phyloP scores from a whole-genome alignment of 768 basidiomycete genomes.

The Boletus insuetus region DNA sequence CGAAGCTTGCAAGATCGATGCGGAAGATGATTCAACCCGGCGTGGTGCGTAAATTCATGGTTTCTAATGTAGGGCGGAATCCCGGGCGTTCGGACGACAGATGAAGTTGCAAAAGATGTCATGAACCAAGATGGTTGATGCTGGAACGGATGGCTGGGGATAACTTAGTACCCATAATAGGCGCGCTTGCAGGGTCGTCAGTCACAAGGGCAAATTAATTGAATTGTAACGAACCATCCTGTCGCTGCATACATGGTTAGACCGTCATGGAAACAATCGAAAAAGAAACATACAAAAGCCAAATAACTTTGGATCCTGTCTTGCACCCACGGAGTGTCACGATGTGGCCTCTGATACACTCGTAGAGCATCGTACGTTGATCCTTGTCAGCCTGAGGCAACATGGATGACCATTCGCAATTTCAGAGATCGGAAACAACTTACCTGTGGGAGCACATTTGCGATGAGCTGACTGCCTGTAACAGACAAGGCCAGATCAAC shows the following conservation, averaged over 20 bases:
- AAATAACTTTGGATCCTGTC: slow-evolving; percentile 89
- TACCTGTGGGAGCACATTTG: slow-evolving; percentile 75
- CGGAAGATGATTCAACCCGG: slow-evolving; percentile 26
- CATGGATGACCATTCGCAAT: slow-evolving; percentile 7
- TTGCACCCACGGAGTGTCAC: slow-evolving; percentile 89
- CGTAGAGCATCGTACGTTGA: slow-evolving; percentile 76
- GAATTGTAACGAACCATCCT: slow-evolving; percentile 45
- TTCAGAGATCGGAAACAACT: slow-evolving; percentile 15
- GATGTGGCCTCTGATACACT: slow-evolving; percentile 84
- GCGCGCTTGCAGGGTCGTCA: slow-evolving; percentile 44
- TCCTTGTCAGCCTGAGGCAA: slow-evolving; percentile 73
- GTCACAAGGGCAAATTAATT: slow-evolving; percentile 6
- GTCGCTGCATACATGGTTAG: slow-evolving; percentile 40
- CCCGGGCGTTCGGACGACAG: slow-evolving; percentile 16
- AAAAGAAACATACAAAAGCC: slow-evolving; percentile 61
- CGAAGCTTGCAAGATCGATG: slow-evolving; percentile 31
- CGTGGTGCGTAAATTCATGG: slow-evolving; percentile 22
- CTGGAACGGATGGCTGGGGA: slow-evolving; percentile 6
- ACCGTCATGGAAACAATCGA: not conserved
- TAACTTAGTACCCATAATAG: slow-evolving; percentile 56
- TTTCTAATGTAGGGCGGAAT: slow-evolving; percentile 24
- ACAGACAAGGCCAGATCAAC: slow-evolving; percentile 83
- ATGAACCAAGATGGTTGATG: slow-evolving; percentile 30
- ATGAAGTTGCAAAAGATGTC: slow-evolving; percentile 24
- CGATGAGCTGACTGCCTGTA: slow-evolving; percentile 84